Conservation (phyloP, 179 eudicot species). For the Beta macrorhiza region DNA sequence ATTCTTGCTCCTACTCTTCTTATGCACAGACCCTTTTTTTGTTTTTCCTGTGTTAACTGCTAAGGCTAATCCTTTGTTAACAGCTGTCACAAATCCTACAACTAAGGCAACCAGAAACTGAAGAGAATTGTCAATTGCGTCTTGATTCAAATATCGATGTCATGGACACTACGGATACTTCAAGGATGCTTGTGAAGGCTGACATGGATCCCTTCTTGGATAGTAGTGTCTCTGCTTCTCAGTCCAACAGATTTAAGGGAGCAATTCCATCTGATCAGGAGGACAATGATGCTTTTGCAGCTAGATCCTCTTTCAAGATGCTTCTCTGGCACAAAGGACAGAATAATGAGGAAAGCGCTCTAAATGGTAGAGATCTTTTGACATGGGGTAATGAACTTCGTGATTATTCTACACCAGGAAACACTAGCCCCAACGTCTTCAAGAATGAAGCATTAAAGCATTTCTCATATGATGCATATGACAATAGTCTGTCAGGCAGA, state of each 20-base stretch:
- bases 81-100: slow-evolving; percentile 37
- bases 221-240: slow-evolving; percentile 25
- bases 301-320: slow-evolving; percentile 26
- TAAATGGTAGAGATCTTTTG: slow-evolving; percentile 23
- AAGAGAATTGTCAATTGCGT: slow-evolving; percentile 30
- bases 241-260: slow-evolving; percentile 25
- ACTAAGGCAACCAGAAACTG: slow-evolving; percentile 23
- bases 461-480: slow-evolving; percentile 10
- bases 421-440: slow-evolving; percentile 6
- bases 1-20: not conserved
- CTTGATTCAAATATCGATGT: slow-evolving; percentile 24
- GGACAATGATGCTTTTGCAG: slow-evolving; percentile 24
- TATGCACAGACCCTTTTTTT: not conserved
- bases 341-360: slow-evolving; percentile 17
- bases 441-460: slow-evolving; percentile 10
- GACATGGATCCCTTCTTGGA: slow-evolving; percentile 26
- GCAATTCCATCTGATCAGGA: slow-evolving; percentile 25
- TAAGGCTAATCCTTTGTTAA: slow-evolving; percentile 23
- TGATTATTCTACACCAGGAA: slow-evolving; percentile 19
- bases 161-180: slow-evolving; percentile 28
- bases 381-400: slow-evolving; percentile 14
- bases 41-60: not conserved
- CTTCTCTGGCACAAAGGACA: slow-evolving; percentile 33
- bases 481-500: slow-evolving; percentile 11
- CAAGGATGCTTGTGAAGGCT: slow-evolving; percentile 27